These are phyloP conservation scores for Phytophthora quininea DNA, from an alignment of 352 stramenopile species.

Conservation along the genomic window DNA sequence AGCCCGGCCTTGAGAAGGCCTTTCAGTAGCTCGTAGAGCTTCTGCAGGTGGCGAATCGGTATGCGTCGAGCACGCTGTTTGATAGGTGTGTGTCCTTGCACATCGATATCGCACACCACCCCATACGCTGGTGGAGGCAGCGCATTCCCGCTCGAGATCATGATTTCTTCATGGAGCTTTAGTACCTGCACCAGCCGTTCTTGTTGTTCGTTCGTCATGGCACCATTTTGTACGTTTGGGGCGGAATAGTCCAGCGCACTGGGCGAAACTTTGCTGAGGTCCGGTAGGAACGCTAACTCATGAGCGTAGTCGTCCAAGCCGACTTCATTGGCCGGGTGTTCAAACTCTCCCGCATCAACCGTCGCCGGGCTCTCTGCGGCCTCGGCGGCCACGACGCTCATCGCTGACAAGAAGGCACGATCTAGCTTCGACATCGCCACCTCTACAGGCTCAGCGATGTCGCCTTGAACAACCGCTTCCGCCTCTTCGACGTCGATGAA, in stretches of 20 bases:
- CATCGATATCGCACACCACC: not conserved
- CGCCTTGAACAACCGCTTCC: too few species aligned
- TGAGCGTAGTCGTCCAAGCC: not conserved
- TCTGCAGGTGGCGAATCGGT: not conserved
- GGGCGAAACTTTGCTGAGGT: not conserved
- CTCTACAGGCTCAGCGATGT: too few species aligned
- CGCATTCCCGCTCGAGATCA: slow-evolving; percentile 2
- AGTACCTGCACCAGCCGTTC: too few species aligned
- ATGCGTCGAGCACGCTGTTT: not conserved
- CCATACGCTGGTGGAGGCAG: not conserved
- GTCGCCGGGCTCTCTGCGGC: not conserved
- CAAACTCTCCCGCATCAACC: not conserved
- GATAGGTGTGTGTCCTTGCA: not conserved
- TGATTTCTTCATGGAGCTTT: not conserved
- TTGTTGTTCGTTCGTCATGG: too few species aligned
- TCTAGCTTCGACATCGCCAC: too few species aligned
- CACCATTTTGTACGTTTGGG: not conserved
- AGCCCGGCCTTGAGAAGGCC: not conserved
- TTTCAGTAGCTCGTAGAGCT: not conserved
- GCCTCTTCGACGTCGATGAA: too few species aligned
- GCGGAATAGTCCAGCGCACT: not conserved
- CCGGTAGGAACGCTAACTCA: not conserved
- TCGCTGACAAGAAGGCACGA: not conserved
- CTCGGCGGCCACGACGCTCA: not conserved
- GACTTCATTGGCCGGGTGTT: not conserved